Evolutionary conservation across 495 filamentous ascomycete genomes (phyloP).

Genomic region (Aspergillus incahuasiensis): DNA sequence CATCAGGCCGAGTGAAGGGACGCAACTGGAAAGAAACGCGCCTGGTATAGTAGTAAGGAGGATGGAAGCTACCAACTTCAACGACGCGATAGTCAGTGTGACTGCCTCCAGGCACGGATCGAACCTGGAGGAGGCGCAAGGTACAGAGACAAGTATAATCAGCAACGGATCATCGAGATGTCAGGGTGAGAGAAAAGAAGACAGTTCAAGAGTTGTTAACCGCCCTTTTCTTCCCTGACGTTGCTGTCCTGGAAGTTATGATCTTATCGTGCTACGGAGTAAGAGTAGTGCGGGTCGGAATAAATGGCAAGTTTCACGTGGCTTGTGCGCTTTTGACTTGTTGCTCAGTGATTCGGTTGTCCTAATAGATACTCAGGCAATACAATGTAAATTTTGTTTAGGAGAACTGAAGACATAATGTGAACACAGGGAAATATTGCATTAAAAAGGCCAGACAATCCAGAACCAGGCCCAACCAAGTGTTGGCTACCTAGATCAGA

Average conservation of each 20-base stretch:
- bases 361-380: neutral
- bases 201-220: neutral
- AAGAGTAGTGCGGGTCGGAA: conserved; percentile 10
- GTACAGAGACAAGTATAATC: neutral
- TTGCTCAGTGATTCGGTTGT: too few species aligned
- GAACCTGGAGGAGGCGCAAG: conserved; percentile 2
- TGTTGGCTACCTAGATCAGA: neutral
- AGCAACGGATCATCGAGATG: conserved; percentile 6
- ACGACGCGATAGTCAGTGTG: neutral
- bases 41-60: neutral
- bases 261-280: conserved; percentile 15
- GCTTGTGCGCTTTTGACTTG: neutral
- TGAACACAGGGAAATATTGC: too few species aligned
- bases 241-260: conserved; percentile 3
- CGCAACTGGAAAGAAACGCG: neutral
- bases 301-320: conserved; percentile 11
- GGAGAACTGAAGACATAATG: neutral
- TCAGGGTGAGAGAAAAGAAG: neutral
- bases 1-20: conserved; percentile 38
- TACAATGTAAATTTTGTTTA: neutral
- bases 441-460: too few species aligned
- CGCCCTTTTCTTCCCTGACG: neutral
- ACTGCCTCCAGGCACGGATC: conserved; percentile 3
- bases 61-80: neutral
- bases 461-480: neutral